Percentiles rank a stretch among this genome's conserved stretches.
These are phyloP conservation scores for Colletotrichum paranaense DNA, from an alignment of 2,329 filamentous ascomycete genomes.

Conservation along the genomic window DNA sequence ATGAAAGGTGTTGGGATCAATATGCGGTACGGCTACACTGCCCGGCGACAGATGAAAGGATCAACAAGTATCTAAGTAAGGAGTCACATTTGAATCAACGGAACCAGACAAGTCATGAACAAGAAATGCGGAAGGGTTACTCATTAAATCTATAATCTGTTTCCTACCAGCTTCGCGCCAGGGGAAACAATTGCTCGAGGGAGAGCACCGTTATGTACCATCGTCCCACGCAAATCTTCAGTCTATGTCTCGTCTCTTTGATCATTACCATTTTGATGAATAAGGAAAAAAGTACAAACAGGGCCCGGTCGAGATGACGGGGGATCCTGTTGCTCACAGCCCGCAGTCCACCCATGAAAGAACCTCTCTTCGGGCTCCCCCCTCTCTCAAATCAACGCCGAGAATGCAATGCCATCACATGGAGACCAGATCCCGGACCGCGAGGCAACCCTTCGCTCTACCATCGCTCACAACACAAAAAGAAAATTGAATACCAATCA, in stretches of 20 bases:
- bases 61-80: too few relatives aligned
- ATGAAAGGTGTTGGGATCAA: too few relatives aligned
- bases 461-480: constrained; percentile 17
- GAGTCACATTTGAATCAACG: too few relatives aligned
- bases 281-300: background rate
- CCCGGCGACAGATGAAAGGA: too few relatives aligned
- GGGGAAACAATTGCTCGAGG: background rate
- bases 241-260: constrained; percentile 36
- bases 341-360: background rate
- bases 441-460: constrained; percentile 17
- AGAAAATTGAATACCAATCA: constrained; percentile 13
- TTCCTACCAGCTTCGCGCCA: background rate
- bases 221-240: constrained; percentile 20
- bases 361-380: background rate
- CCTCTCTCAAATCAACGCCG: constrained; percentile 17
- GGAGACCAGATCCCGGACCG: constrained; percentile 17
- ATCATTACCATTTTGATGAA: constrained; percentile 26
- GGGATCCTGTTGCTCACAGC: background rate
- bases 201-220: background rate
- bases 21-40: too few relatives aligned
- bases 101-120: background rate
- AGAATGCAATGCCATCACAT: constrained; percentile 26
- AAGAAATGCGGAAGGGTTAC: background rate
- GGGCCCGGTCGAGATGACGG: background rate
- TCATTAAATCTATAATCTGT: constrained; percentile 32